Base-by-base conservation (phyloP, 2,329 filamentous ascomycete species). In the Aphanoascus verrucosus region DNA sequence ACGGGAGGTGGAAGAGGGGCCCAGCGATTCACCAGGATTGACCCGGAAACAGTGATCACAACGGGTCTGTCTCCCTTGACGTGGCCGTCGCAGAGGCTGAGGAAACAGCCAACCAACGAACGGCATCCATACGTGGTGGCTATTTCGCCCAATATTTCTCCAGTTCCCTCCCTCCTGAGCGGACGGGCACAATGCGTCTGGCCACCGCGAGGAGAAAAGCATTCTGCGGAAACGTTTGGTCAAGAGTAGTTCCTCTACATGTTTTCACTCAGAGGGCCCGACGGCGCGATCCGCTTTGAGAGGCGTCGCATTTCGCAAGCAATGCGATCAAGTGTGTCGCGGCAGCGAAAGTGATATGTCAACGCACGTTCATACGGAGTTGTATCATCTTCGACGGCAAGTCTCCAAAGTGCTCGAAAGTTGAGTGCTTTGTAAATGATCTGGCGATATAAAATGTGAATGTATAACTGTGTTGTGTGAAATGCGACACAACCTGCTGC, bases 31-130 rank as follows among this genome's bases (percentile, higher is more conserved):
- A 53, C 50, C 42, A 53, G 50, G 50, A 53, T 51, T 55, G 47
- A 53, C 44, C 48, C 43, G 52, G 46, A 45, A 41, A 52, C 53
- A 44, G 45, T 47, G 50, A 53, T 40, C 43, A 53, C 17, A 42
- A 53, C 43, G 52, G 43, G 44, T 42, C 48, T 35, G 32, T 41
- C 53, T 52, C n/a, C 53, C 61, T 64, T 62, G 63, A 65, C 63
- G 63, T 65, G 63, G 63, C 63, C 63, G 57, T 32, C 44, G 38
- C 52, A 31, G 52, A 52, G 58, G 63, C 61, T 62, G 61, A 59
- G 48, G 49, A 55, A 50, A 35, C 42, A 53, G 57, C 59, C 60
- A 57, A 55, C 58, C 60, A 57, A 53, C 57, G 50, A 43, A 55
- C 55, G 56, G 58, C 58, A 58, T 51, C 61, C 42, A 20, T 28